These are phyloP conservation scores for Candida maltosa DNA, from an alignment of 805 yeast genomes.

Conservation along the genomic window DNA sequence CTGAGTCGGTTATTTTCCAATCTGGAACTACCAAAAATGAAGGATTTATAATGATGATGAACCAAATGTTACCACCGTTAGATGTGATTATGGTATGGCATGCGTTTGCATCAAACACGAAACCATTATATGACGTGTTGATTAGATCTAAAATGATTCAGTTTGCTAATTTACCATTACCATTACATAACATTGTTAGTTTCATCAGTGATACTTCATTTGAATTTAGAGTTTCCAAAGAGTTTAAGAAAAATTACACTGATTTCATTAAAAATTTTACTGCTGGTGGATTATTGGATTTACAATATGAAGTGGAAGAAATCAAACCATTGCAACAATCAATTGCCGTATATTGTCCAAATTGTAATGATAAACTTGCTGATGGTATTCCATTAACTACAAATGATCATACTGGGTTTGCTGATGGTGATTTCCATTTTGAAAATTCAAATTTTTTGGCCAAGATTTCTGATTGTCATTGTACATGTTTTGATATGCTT, in stretches of 20 bases:
- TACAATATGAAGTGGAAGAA: conserved; percentile 2
- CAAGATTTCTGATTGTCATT: conserved; percentile 9
- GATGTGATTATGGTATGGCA: conserved; percentile 23
- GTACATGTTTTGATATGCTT: conserved; percentile 11
- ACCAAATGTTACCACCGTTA: conserved; percentile 14
- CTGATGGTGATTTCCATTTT: conserved; percentile 5
- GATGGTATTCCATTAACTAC: conserved; percentile 8
- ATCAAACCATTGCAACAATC: conserved; percentile 6
- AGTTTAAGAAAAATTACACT: conserved; percentile 1
- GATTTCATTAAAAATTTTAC: neutral
- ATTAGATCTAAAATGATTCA: conserved; percentile 9
- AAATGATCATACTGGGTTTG: conserved; percentile 6
- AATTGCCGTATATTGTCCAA: conserved; percentile 12
- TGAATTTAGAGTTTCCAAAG: conserved; percentile 1
- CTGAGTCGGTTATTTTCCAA: neutral
- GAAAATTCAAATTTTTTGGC: no score
- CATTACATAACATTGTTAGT: conserved; percentile 9
- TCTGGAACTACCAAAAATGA: neutral
- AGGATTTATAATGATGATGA: neutral
- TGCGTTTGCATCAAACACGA: conserved; percentile 17
- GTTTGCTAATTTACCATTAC: conserved; percentile 9
- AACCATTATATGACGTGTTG: conserved; percentile 13
- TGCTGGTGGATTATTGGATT: neutral
- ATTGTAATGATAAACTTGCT: conserved; percentile 7
- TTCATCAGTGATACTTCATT: conserved; percentile 9